phyloP scores from a whole-genome alignment of 805 yeast genomes.

The Cyberlindnera veronae region DNA sequence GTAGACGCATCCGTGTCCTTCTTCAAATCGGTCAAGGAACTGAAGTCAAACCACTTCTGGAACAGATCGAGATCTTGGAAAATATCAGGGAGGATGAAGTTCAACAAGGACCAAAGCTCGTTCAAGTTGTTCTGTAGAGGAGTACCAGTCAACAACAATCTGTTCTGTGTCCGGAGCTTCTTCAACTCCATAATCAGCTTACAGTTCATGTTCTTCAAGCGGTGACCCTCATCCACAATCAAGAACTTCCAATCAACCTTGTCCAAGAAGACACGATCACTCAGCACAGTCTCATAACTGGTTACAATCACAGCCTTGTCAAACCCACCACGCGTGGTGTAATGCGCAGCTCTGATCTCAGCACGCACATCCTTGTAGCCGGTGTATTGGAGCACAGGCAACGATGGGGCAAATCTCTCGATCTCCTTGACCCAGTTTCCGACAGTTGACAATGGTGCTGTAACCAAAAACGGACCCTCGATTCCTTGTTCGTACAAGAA shows the following conservation, averaged over 20 bases:
- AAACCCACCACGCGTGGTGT: constrained; percentile 16
- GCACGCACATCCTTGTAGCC: constrained; percentile 61
- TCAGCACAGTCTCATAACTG: constrained; percentile 75
- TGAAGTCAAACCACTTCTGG: constrained; percentile 92
- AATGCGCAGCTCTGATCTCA: constrained; percentile 33
- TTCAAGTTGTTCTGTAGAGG: constrained; percentile 89
- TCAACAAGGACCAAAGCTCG: constrained; percentile 89
- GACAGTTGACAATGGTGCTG: constrained; percentile 81
- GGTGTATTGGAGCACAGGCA: constrained; percentile 59
- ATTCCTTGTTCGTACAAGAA: constrained; percentile 77
- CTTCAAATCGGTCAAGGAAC: constrained; percentile 45
- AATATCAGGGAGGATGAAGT: constrained; percentile 89
- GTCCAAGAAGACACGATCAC: constrained; percentile 57
- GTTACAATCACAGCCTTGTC: constrained; percentile 60
- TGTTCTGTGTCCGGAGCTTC: constrained; percentile 58
- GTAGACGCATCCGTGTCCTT: constrained; percentile 35
- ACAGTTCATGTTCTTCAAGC: constrained; percentile 83
- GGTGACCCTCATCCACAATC: constrained; percentile 94
- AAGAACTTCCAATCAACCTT: constrained; percentile 70
- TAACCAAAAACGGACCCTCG: constrained; percentile 71
- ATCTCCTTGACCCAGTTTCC: constrained; percentile 84
- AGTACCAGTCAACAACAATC: constrained; percentile 89
- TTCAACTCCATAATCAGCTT: constrained; percentile 69
- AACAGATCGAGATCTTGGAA: constrained; percentile 86
- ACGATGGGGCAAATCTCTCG: constrained; percentile 63